phyloP scores from a whole-genome alignment of 805 yeast genomes.

The Myxozyma vanderwaltii region DNA sequence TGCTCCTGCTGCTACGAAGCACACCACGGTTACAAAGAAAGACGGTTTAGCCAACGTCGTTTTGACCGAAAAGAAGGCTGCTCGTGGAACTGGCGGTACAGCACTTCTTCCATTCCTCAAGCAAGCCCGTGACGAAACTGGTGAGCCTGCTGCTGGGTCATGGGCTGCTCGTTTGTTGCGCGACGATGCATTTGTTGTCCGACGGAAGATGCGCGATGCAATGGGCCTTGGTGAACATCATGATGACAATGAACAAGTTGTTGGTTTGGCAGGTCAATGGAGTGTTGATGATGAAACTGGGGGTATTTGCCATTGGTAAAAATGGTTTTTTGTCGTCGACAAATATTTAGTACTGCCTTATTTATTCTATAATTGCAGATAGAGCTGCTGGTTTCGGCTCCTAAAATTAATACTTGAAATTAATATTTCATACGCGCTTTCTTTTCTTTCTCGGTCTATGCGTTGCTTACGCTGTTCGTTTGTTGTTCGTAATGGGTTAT shows the following conservation, averaged over 20 bases:
- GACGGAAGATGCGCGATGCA: constrained; percentile 27
- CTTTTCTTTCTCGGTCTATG: not conserved
- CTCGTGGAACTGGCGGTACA: constrained; percentile 93
- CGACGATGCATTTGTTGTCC: constrained; percentile 21
- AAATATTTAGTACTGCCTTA: no score
- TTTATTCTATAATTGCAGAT: no score
- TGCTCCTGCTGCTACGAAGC: constrained; percentile 10
- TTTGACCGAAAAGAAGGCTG: constrained; percentile 50
- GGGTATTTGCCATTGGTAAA: constrained; percentile 34
- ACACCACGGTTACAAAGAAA: constrained; percentile 44
- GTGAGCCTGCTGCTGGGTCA: constrained; percentile 86
- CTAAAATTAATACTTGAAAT: not conserved
- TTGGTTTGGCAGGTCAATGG: constrained; percentile 34
- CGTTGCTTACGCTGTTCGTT: no score
- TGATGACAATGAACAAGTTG: constrained; percentile 11
- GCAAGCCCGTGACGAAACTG: constrained; percentile 95
- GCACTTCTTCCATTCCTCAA: constrained; percentile 86
- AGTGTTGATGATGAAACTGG: constrained; percentile 31
- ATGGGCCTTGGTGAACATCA: constrained; percentile 18
- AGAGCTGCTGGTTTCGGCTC: constrained; percentile 2
- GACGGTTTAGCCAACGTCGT: constrained; percentile 55
- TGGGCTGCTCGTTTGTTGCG: constrained; percentile 74
- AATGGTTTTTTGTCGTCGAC: no score
- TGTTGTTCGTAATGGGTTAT: not conserved
- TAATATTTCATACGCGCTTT: not conserved